Percentiles rank a stretch among this genome's conserved stretches.
Evolutionary conservation across 352 stramenopile genomes (phyloP).

Genomic region (Globisporangium abappressorium): DNA sequence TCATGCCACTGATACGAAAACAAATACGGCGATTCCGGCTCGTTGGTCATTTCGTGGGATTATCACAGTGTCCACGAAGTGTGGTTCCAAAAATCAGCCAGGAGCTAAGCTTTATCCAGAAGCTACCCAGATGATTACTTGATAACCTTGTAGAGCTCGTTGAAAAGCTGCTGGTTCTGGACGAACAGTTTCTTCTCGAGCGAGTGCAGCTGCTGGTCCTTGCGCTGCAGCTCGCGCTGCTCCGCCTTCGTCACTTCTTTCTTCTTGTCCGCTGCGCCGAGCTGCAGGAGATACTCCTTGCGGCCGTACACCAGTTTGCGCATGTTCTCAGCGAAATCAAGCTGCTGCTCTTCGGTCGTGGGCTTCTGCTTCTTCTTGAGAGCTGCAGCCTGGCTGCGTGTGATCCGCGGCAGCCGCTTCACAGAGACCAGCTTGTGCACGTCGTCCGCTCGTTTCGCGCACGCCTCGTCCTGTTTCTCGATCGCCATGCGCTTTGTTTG

Average conservation of each 20-base stretch:
- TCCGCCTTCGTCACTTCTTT: not conserved
- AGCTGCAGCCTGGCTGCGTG: not conserved
- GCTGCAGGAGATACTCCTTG: constrained; percentile 3
- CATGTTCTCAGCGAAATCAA: constrained; percentile 4
- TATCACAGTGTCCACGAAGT: too few species aligned
- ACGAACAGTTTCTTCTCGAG: constrained; percentile 4
- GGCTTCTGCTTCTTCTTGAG: not conserved
- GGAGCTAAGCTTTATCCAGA: not conserved
- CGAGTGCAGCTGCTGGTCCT: not conserved
- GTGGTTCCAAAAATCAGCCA: too few species aligned
- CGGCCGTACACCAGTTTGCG: not conserved
- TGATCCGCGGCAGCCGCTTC: constrained; percentile 1
- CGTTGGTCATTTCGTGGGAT: too few species aligned
- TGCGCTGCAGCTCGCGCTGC: not conserved
- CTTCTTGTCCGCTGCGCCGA: not conserved
- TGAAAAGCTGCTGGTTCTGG: constrained; percentile 5
- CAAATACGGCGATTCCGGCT: too few species aligned
- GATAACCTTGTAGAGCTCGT: not conserved
- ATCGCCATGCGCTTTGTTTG: constrained; percentile 2
- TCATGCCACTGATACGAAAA: too few species aligned
- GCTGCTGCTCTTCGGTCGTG: not conserved
- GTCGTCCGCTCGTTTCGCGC: not conserved
- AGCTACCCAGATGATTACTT: not conserved
- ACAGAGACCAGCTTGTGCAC: not conserved
- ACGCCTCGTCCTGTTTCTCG: not conserved